These are phyloP conservation scores for Pseudozyma thailandica DNA, from an alignment of 1,284 basidiomycete genomes.

Conservation along the genomic window DNA sequence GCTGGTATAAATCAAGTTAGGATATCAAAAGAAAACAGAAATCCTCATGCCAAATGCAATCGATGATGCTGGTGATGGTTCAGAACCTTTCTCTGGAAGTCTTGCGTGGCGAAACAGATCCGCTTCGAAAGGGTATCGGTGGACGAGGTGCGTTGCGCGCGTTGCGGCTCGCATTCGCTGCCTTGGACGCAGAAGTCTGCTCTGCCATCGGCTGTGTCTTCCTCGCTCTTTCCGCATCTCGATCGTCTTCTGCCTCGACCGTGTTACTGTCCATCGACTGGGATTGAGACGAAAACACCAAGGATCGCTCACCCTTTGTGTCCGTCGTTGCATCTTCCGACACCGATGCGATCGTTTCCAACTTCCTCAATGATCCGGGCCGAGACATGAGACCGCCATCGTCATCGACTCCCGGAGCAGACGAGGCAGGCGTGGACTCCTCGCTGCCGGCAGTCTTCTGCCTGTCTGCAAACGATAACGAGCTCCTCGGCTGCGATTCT, in stretches of 20 bases:
- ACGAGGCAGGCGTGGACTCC: slow-evolving; percentile 11
- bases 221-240: neutral
- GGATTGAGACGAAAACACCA: no score
- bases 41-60: neutral
- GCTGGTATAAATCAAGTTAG: neutral
- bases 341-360: neutral
- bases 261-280: neutral
- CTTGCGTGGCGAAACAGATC: slow-evolving; percentile 20
- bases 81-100: slow-evolving; percentile 8
- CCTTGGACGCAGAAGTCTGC: neutral
- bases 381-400: neutral
- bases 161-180: neutral
- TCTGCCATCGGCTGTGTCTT: neutral
- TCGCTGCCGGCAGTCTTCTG: neutral
- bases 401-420: slow-evolving; percentile 8
- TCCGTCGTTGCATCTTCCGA: neutral
- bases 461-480: slow-evolving; percentile 2
- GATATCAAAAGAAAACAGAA: neutral
- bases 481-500: slow-evolving; percentile 10
- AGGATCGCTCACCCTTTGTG: neutral
- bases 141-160: slow-evolving; percentile 12
- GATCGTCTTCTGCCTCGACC: neutral
- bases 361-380: neutral
- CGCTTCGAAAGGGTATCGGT: slow-evolving; percentile 21
- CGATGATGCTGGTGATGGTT: no score